These are phyloP conservation scores for Zea luxurians DNA, from an alignment of 176 grass and related monocot genomes.

Conservation along the genomic window DNA sequence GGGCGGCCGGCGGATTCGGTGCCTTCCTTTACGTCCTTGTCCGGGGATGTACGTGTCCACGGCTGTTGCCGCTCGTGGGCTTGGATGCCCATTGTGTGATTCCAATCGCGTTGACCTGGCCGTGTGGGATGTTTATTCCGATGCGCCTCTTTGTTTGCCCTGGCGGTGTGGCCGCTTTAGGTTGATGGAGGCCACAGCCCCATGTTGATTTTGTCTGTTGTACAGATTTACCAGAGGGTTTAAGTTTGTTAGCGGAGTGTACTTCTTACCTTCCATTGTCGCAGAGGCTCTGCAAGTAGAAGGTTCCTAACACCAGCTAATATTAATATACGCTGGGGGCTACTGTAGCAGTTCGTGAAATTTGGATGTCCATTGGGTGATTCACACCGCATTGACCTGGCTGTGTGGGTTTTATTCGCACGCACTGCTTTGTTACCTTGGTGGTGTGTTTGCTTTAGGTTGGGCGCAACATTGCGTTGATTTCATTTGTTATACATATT, in stretches of 20 bases:
- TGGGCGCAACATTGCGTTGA: not conserved
- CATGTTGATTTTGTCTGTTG: not conserved
- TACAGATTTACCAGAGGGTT: not conserved
- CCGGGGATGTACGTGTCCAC: conserved; percentile 27
- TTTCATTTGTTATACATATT: no score
- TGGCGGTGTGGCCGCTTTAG: not conserved
- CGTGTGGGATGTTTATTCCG: not conserved
- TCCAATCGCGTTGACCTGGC: not conserved
- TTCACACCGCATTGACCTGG: not conserved
- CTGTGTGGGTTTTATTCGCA: not conserved
- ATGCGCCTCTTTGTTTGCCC: not conserved
- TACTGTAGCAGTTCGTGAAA: not conserved
- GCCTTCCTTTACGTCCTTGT: conserved; percentile 49
- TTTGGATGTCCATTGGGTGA: not conserved
- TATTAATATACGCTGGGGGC: not conserved
- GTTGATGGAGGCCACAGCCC: not conserved
- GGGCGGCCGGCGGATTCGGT: not conserved
- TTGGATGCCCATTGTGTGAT: not conserved
- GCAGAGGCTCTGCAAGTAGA: not conserved
- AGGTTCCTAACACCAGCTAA: not conserved
- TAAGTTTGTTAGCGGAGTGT: not conserved
- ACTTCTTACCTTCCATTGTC: not conserved
- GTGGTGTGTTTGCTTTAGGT: not conserved
- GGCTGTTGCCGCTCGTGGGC: not conserved
- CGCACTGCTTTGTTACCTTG: not conserved